These are phyloP conservation scores for Lanzia echinophila DNA, from an alignment of 2,329 filamentous ascomycete species.

Conservation along the genomic window DNA sequence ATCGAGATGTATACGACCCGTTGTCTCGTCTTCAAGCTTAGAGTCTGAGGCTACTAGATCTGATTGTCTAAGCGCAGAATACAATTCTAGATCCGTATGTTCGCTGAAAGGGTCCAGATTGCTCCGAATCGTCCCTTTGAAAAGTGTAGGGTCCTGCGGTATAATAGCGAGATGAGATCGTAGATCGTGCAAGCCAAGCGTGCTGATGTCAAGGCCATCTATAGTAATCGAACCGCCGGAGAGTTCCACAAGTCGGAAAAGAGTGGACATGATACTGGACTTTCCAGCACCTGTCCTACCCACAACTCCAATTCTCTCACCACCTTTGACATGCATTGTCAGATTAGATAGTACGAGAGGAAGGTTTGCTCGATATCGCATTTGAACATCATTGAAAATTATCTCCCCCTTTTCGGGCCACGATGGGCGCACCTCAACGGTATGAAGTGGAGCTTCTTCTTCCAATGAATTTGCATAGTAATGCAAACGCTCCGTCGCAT, in stretches of 20 bases:
- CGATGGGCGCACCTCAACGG: conserved; percentile 59
- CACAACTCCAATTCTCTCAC: conserved; percentile 75
- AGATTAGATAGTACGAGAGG: conserved; percentile 68
- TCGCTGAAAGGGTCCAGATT: conserved; percentile 79
- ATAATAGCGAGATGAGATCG: conserved; percentile 75
- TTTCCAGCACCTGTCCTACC: conserved; percentile 79
- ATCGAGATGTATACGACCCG: conserved; percentile 72
- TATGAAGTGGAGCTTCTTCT: conserved; percentile 80
- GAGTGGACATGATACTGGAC: conserved; percentile 73
- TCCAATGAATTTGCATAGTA: conserved; percentile 85
- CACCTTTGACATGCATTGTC: conserved; percentile 64
- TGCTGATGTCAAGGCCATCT: conserved; percentile 63
- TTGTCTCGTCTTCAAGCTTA: conserved; percentile 30
- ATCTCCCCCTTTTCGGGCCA: conserved; percentile 90
- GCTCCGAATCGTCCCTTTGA: conserved; percentile 70
- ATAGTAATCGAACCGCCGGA: conserved; percentile 56
- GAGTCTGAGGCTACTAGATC: conserved; percentile 56
- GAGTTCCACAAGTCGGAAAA: conserved; percentile 69
- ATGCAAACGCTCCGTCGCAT: conserved; percentile 83
- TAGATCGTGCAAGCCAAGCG: conserved; percentile 66
- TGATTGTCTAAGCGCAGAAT: conserved; percentile 70
- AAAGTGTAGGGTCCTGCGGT: conserved; percentile 77
- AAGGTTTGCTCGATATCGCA: conserved; percentile 68
- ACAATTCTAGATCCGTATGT: conserved; percentile 70
- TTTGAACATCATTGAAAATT: conserved; percentile 65